A percentile compares a stretch with the other conserved stretches of the same genome.
Conservation (phyloP, 208 protist genomes). For the Borovskyia barvae region DNA sequence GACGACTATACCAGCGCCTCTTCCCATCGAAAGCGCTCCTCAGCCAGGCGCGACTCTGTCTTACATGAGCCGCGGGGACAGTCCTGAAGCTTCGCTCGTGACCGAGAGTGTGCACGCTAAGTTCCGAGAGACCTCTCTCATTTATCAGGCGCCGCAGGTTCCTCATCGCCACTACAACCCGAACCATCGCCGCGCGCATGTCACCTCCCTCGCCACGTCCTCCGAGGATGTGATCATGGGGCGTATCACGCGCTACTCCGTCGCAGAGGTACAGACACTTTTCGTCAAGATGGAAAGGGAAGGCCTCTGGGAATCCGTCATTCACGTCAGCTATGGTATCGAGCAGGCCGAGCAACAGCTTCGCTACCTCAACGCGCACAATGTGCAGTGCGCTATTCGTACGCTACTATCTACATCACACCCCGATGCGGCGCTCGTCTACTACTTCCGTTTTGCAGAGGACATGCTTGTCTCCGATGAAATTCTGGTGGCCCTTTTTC, state of each 20-base stretch:
- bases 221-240: constrained; percentile 36
- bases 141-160: constrained; percentile 45
- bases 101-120: constrained; percentile 33
- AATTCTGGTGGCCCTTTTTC: constrained; percentile 60
- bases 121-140: constrained; percentile 14
- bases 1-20: too few relatives aligned
- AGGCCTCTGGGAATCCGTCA: constrained; percentile 57
- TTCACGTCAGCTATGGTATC: constrained; percentile 53
- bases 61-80: not conserved
- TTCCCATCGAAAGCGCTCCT: not conserved
- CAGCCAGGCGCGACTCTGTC: not conserved
- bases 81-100: not conserved
- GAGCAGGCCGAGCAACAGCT: constrained; percentile 27
- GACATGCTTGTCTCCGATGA: constrained; percentile 70
- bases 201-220: constrained; percentile 29
- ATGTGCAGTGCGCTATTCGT: constrained; percentile 51
- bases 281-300: constrained; percentile 60
- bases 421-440: constrained; percentile 40
- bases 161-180: constrained; percentile 67
- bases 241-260: constrained; percentile 27
- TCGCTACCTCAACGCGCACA: constrained; percentile 49
- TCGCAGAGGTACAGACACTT: constrained; percentile 46
- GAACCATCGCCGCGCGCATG: constrained; percentile 33
- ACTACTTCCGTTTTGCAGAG: constrained; percentile 54
- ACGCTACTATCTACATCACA: constrained; percentile 46